Conservation (phyloP, 2,329 filamentous ascomycete genomes). For the Domatiomyces catenatus region DNA sequence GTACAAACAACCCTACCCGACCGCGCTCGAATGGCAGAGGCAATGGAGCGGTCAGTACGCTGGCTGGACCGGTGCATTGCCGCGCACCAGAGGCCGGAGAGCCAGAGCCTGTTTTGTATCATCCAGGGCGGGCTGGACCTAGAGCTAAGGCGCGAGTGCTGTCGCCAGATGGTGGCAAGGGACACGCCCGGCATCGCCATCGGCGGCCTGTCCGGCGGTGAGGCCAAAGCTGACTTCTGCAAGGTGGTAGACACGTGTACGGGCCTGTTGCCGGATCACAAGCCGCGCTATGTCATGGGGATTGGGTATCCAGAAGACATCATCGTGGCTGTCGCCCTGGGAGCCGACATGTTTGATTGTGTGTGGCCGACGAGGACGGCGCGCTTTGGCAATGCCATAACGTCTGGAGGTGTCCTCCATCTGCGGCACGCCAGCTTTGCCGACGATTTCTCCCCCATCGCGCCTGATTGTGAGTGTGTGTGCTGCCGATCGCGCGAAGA, state of each 20-base stretch:
- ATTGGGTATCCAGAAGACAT: conserved; percentile 94
- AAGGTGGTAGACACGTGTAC: conserved; percentile 81
- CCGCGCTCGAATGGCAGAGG: conserved; percentile 70
- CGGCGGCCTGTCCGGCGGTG: conserved; percentile 82
- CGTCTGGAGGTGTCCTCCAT: conserved; percentile 65
- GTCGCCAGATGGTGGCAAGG: conserved; percentile 68
- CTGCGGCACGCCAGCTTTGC: conserved; percentile 62
- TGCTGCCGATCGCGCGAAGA: conserved; percentile 52
- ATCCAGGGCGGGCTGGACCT: conserved; percentile 91
- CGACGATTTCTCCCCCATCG: conserved; percentile 67
- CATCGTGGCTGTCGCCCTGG: conserved; percentile 80
- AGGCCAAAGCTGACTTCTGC: conserved; percentile 87
- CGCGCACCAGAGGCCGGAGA: conserved; percentile 66
- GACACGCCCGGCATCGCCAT: conserved; percentile 95
- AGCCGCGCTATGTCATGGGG: conserved; percentile 98
- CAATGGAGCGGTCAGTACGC: conserved; percentile 83
- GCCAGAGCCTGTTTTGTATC: conserved; percentile 94
- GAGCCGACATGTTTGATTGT: conserved; percentile 98
- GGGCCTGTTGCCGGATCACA: conserved; percentile 64
- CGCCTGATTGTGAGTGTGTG: conserved; percentile 64
- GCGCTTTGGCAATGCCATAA: conserved; percentile 88
- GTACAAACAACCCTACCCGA: conserved; percentile 93
- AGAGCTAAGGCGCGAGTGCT: conserved; percentile 71
- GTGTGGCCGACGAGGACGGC: conserved; percentile 96
- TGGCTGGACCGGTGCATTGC: conserved; percentile 94